A percentile compares a stretch with the other conserved stretches of the same genome.
Evolutionary conservation across 164 flowering plant genomes (phyloP).

Genomic region (Vitis amurensis): DNA sequence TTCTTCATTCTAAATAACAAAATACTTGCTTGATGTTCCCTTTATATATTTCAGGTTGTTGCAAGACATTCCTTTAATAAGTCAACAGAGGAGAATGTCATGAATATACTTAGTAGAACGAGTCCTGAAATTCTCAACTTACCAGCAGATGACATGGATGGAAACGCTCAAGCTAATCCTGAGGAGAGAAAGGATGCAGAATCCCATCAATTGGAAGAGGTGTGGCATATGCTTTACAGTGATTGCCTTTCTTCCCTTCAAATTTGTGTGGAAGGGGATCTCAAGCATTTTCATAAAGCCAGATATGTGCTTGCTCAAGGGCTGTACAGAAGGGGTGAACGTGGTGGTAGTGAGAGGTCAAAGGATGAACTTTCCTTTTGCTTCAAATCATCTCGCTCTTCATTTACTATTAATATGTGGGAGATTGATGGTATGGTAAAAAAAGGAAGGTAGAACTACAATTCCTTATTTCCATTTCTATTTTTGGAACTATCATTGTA

Average conservation of each 20-base stretch:
- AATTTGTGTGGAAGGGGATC: slow-evolving; percentile 91
- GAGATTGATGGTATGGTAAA: slow-evolving; percentile 96
- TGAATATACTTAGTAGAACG: slow-evolving; percentile 35
- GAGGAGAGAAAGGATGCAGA: slow-evolving; percentile 31
- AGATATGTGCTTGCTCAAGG: slow-evolving; percentile 95
- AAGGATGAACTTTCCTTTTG: slow-evolving; percentile 96
- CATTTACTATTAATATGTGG: slow-evolving; percentile 98
- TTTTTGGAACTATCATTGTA: neutral
- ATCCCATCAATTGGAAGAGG: slow-evolving; percentile 42
- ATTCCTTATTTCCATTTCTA: neutral
- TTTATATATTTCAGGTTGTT: slow-evolving; percentile 48
- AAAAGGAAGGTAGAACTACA: slow-evolving; percentile 78
- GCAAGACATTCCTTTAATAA: slow-evolving; percentile 57
- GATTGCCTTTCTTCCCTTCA: slow-evolving; percentile 92
- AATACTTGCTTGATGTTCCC: neutral
- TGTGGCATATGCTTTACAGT: slow-evolving; percentile 69
- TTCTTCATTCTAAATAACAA: no score
- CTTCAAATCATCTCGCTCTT: slow-evolving; percentile 93
- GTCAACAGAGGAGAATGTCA: slow-evolving; percentile 49
- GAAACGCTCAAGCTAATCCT: slow-evolving; percentile 15
- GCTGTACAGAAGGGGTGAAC: slow-evolving; percentile 64
- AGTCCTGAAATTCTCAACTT: slow-evolving; percentile 24
- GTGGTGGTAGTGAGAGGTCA: slow-evolving; percentile 76
- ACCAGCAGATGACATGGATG: slow-evolving; percentile 24
- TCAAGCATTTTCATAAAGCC: slow-evolving; percentile 97